These are phyloP conservation scores for Myrica gale DNA, from an alignment of 306 rosid species.

Conservation along the genomic window DNA sequence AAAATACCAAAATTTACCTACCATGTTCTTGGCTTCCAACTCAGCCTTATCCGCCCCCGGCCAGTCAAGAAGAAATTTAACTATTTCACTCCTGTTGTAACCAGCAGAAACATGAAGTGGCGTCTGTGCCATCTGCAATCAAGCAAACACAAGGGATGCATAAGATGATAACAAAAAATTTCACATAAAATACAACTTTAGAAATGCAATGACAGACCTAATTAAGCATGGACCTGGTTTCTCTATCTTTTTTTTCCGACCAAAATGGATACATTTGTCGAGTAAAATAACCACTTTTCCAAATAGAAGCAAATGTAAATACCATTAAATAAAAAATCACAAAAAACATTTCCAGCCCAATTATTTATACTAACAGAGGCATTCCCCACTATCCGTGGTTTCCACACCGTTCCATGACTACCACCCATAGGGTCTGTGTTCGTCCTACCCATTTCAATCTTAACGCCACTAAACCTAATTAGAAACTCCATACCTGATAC, in stretches of 20 bases:
- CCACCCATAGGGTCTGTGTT: background rate
- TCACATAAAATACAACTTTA: background rate
- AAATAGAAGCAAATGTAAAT: background rate
- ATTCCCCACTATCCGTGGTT: background rate
- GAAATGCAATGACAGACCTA: background rate
- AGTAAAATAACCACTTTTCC: too few species aligned
- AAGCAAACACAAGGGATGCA: background rate
- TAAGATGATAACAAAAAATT: slow-evolving; percentile 11
- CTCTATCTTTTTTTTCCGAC: too few species aligned
- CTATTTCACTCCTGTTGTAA: slow-evolving; percentile 64
- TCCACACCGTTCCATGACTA: background rate
- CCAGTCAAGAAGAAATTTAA: slow-evolving; percentile 80
- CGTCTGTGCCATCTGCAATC: slow-evolving; percentile 82
- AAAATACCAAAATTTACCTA: slow-evolving; percentile 25
- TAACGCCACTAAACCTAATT: background rate
- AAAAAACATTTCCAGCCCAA: background rate
- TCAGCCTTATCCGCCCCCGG: slow-evolving; percentile 64
- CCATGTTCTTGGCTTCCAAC: slow-evolving; percentile 94
- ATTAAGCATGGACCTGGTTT: background rate
- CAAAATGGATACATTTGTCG: too few species aligned
- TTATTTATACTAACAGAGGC: background rate
- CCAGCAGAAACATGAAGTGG: slow-evolving; percentile 94
- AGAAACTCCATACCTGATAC: background rate
- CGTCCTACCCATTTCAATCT: background rate
- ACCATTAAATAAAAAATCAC: background rate